Evolutionary conservation across 2,329 filamentous ascomycete species (phyloP).

Genomic region (Fusarium vanettenii): DNA sequence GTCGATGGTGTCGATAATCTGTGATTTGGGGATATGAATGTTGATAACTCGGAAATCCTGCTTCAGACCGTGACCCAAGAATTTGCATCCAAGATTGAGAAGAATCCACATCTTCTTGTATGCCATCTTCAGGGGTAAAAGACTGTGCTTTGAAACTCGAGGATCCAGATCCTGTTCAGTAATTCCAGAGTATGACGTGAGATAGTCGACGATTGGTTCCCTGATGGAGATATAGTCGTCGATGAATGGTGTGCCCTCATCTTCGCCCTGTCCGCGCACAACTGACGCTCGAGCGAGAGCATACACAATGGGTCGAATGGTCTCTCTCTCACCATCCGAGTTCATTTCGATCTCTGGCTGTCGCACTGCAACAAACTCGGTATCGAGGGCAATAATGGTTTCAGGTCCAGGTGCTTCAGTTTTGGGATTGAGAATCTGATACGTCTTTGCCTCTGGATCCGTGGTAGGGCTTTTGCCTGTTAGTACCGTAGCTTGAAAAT

Average conservation of each 20-base stretch:
- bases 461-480: constrained; percentile 51
- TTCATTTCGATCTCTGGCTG: constrained; percentile 97
- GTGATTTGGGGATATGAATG: constrained; percentile 89
- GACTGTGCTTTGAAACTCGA: constrained; percentile 79
- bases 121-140: constrained; percentile 88
- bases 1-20: constrained; percentile 94
- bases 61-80: constrained; percentile 91
- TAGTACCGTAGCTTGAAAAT: background rate
- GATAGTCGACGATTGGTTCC: constrained; percentile 93
- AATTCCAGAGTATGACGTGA: constrained; percentile 95
- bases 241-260: constrained; percentile 89
- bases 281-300: constrained; percentile 95
- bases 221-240: constrained; percentile 96
- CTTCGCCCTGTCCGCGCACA: constrained; percentile 80
- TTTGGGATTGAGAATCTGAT: constrained; percentile 66
- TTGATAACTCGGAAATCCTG: constrained; percentile 99
- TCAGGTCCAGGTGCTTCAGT: constrained; percentile 76
- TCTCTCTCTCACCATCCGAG: constrained; percentile 89
- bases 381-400: constrained; percentile 89
- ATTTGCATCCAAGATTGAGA: constrained; percentile 92
- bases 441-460: constrained; percentile 61
- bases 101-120: constrained; percentile 99
- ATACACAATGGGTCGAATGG: constrained; percentile 89
- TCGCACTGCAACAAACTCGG: constrained; percentile 93
- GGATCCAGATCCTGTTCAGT: constrained; percentile 86